Conservation (phyloP, 2,329 filamentous ascomycete species). For the Xylaria sp. region DNA sequence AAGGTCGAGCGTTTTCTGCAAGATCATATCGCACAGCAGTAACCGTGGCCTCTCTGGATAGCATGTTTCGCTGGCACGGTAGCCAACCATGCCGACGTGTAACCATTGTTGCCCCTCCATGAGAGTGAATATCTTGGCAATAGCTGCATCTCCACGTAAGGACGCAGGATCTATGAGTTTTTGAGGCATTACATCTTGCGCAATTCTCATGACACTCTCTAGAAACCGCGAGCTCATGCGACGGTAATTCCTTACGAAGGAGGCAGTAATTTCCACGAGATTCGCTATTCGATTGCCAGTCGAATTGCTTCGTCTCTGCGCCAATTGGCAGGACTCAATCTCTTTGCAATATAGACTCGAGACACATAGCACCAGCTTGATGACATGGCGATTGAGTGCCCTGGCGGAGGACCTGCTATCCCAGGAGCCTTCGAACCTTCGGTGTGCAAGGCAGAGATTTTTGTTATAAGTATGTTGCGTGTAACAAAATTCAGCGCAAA, state of each 20-base stretch:
- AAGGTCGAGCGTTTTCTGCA: slow-evolving; percentile 27
- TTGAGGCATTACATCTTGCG: slow-evolving; percentile 8
- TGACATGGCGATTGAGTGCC: slow-evolving; percentile 58
- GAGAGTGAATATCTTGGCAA: slow-evolving; percentile 30
- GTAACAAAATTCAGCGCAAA: slow-evolving; percentile 59
- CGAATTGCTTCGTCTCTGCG: slow-evolving; percentile 55
- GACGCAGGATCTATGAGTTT: slow-evolving; percentile 1
- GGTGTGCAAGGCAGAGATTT: slow-evolving; percentile 49
- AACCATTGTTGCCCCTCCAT: slow-evolving; percentile 16
- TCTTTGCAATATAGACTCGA: slow-evolving; percentile 58
- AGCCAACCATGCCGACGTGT: slow-evolving; percentile 17
- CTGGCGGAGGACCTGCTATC: slow-evolving; percentile 53
- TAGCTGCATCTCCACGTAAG: slow-evolving; percentile 25
- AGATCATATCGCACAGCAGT: slow-evolving; percentile 34
- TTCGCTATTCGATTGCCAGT: slow-evolving; percentile 58
- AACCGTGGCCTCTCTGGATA: slow-evolving; percentile 9
- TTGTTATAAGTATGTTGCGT: slow-evolving; percentile 40
- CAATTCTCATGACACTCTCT: slow-evolving; percentile 17
- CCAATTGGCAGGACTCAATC: slow-evolving; percentile 57
- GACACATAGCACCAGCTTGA: slow-evolving; percentile 58
- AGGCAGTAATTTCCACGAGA: slow-evolving; percentile 64
- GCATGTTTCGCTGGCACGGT: slow-evolving; percentile 14
- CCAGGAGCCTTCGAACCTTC: slow-evolving; percentile 37
- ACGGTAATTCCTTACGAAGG: slow-evolving; percentile 57
- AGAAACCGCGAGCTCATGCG: slow-evolving; percentile 21